phyloP scores from a whole-genome alignment of 306 rosid genomes.

The Nissolia schottii region DNA sequence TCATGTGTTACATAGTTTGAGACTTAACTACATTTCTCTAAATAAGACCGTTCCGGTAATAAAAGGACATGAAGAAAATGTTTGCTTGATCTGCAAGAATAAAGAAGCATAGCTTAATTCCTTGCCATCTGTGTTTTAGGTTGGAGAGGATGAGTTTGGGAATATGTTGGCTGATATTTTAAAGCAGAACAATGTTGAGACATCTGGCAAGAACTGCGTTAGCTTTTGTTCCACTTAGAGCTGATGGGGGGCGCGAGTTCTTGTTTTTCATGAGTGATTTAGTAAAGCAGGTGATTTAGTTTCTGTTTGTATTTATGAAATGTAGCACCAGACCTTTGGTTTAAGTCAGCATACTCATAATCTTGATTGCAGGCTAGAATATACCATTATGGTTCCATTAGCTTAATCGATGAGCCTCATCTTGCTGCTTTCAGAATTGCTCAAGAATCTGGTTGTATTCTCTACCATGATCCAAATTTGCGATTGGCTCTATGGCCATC shows the following conservation, averaged over 20 bases:
- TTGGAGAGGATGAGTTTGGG: constrained; percentile 92
- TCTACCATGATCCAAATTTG: constrained; percentile 92
- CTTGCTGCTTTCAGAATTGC: constrained; percentile 80
- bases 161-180: constrained; percentile 70
- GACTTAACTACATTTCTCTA: background rate
- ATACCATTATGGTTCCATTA: constrained; percentile 90
- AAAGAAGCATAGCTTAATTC: background rate
- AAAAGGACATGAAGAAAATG: background rate
- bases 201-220: constrained; percentile 90
- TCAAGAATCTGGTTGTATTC: constrained; percentile 69
- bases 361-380: constrained; percentile 59
- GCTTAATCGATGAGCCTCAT: constrained; percentile 92
- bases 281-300: constrained; percentile 51
- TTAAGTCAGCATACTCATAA: background rate
- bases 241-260: constrained; percentile 94
- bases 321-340: background rate
- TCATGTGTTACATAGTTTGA: background rate
- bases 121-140: constrained; percentile 40
- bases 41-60: background rate
- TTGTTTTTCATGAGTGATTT: constrained; percentile 68
- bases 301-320: background rate
- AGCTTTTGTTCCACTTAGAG: constrained; percentile 86
- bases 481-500: constrained; percentile 91
- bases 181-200: constrained; percentile 62
- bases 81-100: background rate